These are phyloP conservation scores for Pseudogymnoascus sp. DNA, from an alignment of 2,329 filamentous ascomycete species.

Conservation along the genomic window DNA sequence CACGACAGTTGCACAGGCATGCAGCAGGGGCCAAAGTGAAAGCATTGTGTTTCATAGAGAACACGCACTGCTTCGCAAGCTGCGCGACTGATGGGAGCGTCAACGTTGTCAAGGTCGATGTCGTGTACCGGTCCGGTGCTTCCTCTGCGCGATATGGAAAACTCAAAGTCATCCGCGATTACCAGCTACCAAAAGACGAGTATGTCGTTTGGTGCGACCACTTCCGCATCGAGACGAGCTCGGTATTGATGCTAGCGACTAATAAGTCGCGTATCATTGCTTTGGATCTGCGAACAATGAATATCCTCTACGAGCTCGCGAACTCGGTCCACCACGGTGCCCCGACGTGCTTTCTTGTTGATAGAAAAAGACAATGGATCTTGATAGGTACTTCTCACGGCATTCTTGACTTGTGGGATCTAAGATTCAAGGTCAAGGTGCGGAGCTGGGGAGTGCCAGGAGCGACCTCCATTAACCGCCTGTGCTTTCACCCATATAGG, in stretches of 20 bases:
- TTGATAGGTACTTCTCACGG: constrained; percentile 88
- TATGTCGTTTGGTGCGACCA: constrained; percentile 88
- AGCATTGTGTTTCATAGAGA: constrained; percentile 82
- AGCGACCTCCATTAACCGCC: constrained; percentile 69
- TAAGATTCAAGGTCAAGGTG: constrained; percentile 84
- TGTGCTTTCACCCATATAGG: constrained; percentile 70
- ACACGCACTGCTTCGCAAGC: constrained; percentile 87
- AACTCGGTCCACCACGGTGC: constrained; percentile 90
- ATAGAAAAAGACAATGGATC: constrained; percentile 81
- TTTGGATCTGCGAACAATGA: constrained; percentile 82
- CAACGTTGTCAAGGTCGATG: constrained; percentile 69
- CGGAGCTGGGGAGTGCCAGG: constrained; percentile 84
- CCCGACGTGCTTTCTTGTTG: constrained; percentile 84
- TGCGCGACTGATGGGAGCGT: constrained; percentile 86
- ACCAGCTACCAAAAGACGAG: constrained; percentile 66
- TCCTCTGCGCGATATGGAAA: constrained; percentile 65
- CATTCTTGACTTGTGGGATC: constrained; percentile 87
- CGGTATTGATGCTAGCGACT: constrained; percentile 79
- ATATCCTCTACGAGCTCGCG: constrained; percentile 66
- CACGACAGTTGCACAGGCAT: constrained; percentile 78
- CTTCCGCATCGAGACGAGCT: constrained; percentile 72
- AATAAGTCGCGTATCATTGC: constrained; percentile 77
- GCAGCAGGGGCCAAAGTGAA: constrained; percentile 64
- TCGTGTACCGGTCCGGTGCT: constrained; percentile 47
- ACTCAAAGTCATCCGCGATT: constrained; percentile 67